phyloP scores from a whole-genome alignment of 169 alveolate species.

The Babesia divergens region DNA sequence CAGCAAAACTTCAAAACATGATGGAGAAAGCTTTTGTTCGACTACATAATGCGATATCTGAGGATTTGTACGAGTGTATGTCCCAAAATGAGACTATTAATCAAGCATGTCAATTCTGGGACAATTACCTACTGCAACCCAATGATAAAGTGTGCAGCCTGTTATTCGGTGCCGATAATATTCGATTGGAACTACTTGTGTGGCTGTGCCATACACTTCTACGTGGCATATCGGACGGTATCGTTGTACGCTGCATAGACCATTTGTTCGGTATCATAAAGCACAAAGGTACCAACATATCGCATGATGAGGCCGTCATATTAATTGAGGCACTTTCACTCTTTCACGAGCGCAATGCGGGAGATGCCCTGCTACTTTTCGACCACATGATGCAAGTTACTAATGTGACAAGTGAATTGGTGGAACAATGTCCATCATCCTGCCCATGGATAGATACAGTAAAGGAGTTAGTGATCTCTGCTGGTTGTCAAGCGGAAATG shows the following conservation, averaged over 20 bases:
- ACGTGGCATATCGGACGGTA: slow-evolving; percentile 10
- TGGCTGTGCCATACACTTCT: slow-evolving; percentile 27
- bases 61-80: slow-evolving; percentile 39
- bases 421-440: not conserved
- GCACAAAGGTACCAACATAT: slow-evolving; percentile 3
- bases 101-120: slow-evolving; percentile 39
- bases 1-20: not conserved
- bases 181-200: slow-evolving; percentile 9
- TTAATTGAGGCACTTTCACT: slow-evolving; percentile 5
- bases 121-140: slow-evolving; percentile 9
- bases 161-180: not conserved
- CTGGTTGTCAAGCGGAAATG: too few relatives aligned
- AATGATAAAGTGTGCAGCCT: not conserved
- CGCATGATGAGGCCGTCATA: slow-evolving; percentile 16
- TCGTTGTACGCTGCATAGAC: slow-evolving; percentile 20
- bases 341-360: not conserved
- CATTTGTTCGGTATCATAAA: slow-evolving; percentile 1
- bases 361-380: not conserved
- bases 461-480: too few relatives aligned
- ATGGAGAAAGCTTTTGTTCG: not conserved
- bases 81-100: not conserved
- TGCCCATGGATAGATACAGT: not conserved
- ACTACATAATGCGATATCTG: not conserved
- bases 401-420: not conserved
- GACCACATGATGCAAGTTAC: slow-evolving; percentile 10